These are phyloP conservation scores for Parmelia sp. DNA, from an alignment of 495 filamentous ascomycete species.

Conservation along the genomic window DNA sequence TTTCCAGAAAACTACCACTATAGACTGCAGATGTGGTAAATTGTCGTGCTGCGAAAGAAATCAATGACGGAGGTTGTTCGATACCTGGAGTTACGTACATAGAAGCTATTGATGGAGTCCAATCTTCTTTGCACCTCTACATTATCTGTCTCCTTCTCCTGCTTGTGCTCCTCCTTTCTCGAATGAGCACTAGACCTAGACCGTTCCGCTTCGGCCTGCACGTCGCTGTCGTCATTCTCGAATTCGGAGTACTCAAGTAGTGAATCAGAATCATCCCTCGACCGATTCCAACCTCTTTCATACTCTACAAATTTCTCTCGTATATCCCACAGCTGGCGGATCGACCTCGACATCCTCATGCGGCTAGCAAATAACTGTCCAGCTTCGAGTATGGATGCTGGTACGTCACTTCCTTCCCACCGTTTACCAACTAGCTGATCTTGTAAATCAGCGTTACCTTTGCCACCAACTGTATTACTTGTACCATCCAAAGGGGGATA, in stretches of 20 bases:
- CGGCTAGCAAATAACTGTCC: slow-evolving; percentile 83
- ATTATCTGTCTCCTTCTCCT: slow-evolving; percentile 52
- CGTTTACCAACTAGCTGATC: slow-evolving; percentile 67
- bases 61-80: slow-evolving; percentile 24
- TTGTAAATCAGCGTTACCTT: slow-evolving; percentile 69
- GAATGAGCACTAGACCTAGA: slow-evolving; percentile 28
- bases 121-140: slow-evolving; percentile 57
- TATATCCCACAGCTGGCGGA: slow-evolving; percentile 91
- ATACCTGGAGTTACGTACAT: slow-evolving; percentile 51
- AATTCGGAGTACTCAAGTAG: slow-evolving; percentile 31
- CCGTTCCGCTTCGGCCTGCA: slow-evolving; percentile 30
- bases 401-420: slow-evolving; percentile 89
- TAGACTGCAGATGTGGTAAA: slow-evolving; percentile 79
- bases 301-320: slow-evolving; percentile 83
- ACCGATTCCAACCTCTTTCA: slow-evolving; percentile 72
- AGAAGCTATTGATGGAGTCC: slow-evolving; percentile 72
- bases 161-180: slow-evolving; percentile 27
- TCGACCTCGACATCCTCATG: slow-evolving; percentile 82
- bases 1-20: slow-evolving; percentile 90
- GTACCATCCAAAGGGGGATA: slow-evolving; percentile 83
- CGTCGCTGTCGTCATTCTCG: slow-evolving; percentile 25
- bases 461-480: slow-evolving; percentile 80
- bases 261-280: slow-evolving; percentile 32
- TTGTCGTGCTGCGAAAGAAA: slow-evolving; percentile 52
- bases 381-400: slow-evolving; percentile 89